Conservation (phyloP, 176 grass and related monocot species). For the Raddia distichophylla region DNA sequence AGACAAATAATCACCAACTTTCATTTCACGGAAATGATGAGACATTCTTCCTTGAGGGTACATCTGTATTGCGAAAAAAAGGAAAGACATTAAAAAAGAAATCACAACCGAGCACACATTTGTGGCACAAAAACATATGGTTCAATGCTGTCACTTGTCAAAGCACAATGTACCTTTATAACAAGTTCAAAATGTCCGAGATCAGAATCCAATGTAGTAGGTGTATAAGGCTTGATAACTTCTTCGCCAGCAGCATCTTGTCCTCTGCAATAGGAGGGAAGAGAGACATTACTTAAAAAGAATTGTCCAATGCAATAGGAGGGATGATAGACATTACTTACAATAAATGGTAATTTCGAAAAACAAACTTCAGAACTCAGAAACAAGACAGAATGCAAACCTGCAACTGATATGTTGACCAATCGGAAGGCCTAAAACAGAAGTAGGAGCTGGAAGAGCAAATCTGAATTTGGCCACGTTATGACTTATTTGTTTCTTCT, state of each 20-base stretch:
- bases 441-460: slow-evolving; percentile 72
- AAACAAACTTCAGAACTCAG: slow-evolving; percentile 24
- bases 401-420: slow-evolving; percentile 99
- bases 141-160: background rate
- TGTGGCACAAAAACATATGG: background rate
- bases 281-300: slow-evolving; percentile 6
- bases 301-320: background rate
- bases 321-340: slow-evolving; percentile 16
- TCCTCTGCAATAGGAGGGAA: slow-evolving; percentile 59
- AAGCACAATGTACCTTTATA: slow-evolving; percentile 63
- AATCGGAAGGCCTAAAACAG: slow-evolving; percentile 80
- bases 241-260: slow-evolving; percentile 80
- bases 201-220: slow-evolving; percentile 96
- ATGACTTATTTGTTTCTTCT: slow-evolving; percentile 86
- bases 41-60: slow-evolving; percentile 99
- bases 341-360: background rate
- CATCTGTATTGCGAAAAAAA: slow-evolving; percentile 57
- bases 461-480: slow-evolving; percentile 95
- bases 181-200: slow-evolving; percentile 91
- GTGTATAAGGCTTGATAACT: slow-evolving; percentile 97
- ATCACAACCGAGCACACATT: background rate
- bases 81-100: slow-evolving; percentile 10
- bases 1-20: slow-evolving; percentile 86
- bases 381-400: slow-evolving; percentile 38
- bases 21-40: slow-evolving; percentile 98